Evolutionary conservation across 140 eudicot genomes (phyloP).

Genomic region (Anethum foeniculum): DNA sequence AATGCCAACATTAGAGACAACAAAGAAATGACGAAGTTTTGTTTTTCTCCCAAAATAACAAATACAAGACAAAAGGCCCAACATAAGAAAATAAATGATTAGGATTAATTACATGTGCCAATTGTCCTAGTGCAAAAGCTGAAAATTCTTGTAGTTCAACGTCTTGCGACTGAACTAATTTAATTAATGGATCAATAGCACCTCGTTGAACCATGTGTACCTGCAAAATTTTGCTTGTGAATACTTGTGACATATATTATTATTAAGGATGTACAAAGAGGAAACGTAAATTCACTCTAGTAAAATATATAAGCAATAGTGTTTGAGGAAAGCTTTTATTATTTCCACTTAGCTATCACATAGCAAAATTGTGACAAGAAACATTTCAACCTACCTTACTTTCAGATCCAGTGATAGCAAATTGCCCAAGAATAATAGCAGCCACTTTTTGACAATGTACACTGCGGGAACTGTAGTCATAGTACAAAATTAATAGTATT

Average conservation of each 20-base stretch:
- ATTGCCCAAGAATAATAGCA: constrained; percentile 88
- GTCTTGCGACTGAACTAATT: constrained; percentile 66
- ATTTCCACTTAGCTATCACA: neutral
- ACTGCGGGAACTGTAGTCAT: constrained; percentile 54
- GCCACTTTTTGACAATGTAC: constrained; percentile 88
- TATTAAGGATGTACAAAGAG: too few relatives aligned
- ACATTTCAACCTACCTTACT: constrained; percentile 50
- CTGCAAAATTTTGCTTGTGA: constrained; percentile 23
- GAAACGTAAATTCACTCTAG: too few relatives aligned
- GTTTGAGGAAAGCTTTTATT: neutral
- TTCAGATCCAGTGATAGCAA: constrained; percentile 71
- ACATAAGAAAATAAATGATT: neutral
- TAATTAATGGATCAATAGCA: constrained; percentile 71
- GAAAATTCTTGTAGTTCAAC: constrained; percentile 69
- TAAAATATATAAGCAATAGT: neutral
- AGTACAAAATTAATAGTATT: neutral
- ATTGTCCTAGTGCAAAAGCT: constrained; percentile 82
- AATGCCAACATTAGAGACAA: too few relatives aligned
- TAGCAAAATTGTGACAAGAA: neutral
- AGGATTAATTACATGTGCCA: constrained; percentile 60
- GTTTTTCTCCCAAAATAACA: neutral
- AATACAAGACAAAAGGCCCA: neutral
- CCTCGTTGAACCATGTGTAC: constrained; percentile 95
- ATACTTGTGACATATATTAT: neutral
- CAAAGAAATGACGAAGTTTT: neutral